These are phyloP conservation scores for Cyamopsis tetragonoloba DNA, from an alignment of 306 rosid species.

Conservation along the genomic window DNA sequence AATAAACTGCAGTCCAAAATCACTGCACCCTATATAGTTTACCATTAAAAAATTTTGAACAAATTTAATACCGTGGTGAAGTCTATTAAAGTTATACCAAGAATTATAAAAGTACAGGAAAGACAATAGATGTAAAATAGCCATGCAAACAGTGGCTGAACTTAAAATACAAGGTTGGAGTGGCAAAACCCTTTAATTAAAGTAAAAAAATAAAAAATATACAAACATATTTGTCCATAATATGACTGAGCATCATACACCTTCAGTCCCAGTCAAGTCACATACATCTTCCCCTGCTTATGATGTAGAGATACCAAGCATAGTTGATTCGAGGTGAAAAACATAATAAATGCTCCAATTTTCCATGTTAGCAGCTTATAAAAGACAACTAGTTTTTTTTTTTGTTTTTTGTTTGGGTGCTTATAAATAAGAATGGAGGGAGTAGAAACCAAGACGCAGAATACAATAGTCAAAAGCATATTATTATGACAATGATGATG, in stretches of 20 bases:
- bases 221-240: not conserved
- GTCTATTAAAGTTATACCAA: not conserved
- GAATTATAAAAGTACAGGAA: not conserved
- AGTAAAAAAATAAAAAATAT: not conserved
- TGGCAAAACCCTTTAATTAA: constrained; percentile 4
- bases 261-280: not conserved
- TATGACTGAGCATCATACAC: not conserved
- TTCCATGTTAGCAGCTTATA: too few relatives aligned
- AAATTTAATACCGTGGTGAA: not conserved
- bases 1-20: not conserved
- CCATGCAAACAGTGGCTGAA: not conserved
- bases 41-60: not conserved
- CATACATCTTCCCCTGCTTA: not conserved
- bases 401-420: too few relatives aligned
- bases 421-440: too few relatives aligned
- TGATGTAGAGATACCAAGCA: too few relatives aligned
- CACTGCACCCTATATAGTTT: not conserved
- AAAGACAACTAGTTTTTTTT: too few relatives aligned
- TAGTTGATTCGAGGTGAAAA: too few relatives aligned
- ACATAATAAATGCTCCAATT: too few relatives aligned
- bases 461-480: not conserved
- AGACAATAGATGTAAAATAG: not conserved
- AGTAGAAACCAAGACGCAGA: not conserved
- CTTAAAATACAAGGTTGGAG: not conserved
- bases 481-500: not conserved